Evolutionary conservation across 176 grass and related monocot species (phyloP), one percentile per base, ranked within the genome.

Genomic region (Oryza longistaminata): DNA sequence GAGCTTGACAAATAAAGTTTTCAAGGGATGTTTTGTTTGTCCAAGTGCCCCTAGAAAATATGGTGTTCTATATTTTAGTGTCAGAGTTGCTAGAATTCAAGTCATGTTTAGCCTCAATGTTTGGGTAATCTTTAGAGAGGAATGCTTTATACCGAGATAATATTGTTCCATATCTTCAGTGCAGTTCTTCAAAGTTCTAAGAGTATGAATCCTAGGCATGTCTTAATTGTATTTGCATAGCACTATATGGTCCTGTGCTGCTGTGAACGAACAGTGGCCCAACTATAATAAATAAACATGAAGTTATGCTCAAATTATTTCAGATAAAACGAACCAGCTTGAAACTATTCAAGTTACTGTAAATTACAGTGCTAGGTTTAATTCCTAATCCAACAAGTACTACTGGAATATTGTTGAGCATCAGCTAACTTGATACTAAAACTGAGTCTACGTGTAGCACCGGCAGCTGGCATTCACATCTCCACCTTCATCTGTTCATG

Each of bases 1-100:
- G 33, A 25, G 27, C 46, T 78, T 79, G 68, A 13, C 27, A 69
- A 90, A 90, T 82, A 86, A 74, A 64, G 33, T 12, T 55, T 27
- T 42, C 7, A 37, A 58, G 68, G 53, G 33, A 35, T 27, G 21
- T 44, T 46, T 67, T 44, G 45, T 86, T 44, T 21, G 3, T 73
- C 37, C 39, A 44, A 71, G 8, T 45, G 37, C 17, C 31, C 46
- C 73, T 40, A 68, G 61, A 76, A 67, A 66, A 61, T 19, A 29
- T 53, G 21, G 53, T 45, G 8, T 25, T 25, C 35, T 22, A 11
- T 58, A 55, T 48, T 86, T 37, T 78, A 73, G 9, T 27, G 44
- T 52, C 67, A 85, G 5, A 76, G 74, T 9, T 77, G 65, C 66
- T 76, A 89, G 78, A 71, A 43, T 65, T 44, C 0, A 0, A 55